phyloP scores from a whole-genome alignment of 441 rosid genomes.

The Erodium moschatum region DNA sequence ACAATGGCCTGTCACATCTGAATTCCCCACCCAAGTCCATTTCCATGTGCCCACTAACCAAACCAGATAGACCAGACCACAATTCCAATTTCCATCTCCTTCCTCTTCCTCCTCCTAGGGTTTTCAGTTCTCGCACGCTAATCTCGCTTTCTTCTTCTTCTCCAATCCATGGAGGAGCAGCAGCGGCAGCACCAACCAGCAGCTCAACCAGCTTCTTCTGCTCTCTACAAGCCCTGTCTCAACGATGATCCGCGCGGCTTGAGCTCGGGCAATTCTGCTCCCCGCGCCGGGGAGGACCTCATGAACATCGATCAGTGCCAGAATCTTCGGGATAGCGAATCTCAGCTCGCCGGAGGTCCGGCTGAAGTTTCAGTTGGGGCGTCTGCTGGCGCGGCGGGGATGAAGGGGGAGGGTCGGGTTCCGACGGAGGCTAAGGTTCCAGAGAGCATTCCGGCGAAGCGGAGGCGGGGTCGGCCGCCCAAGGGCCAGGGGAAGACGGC shows the following conservation, averaged over 20 bases:
- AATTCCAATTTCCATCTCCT: conserved; percentile 25
- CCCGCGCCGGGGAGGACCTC: conserved; percentile 24
- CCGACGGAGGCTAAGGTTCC: no score
- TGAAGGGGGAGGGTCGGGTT: no score
- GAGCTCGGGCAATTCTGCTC: not conserved
- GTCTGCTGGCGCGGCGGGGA: conserved; percentile 23
- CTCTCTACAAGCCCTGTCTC: not conserved
- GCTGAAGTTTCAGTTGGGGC: conserved; percentile 8
- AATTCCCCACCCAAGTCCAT: conserved; percentile 28
- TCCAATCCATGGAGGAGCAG: not conserved
- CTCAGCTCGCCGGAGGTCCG: conserved; percentile 29
- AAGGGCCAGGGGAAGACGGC: conserved; percentile 28
- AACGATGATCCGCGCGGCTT: not conserved
- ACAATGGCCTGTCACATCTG: conserved; percentile 55
- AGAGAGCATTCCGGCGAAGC: conserved; percentile 29
- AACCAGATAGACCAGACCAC: conserved; percentile 24
- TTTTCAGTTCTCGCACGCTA: conserved; percentile 23
- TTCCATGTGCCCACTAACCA: conserved; percentile 34
- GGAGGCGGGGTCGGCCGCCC: conserved; percentile 83
- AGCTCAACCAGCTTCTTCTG: not conserved
- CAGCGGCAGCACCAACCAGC: not conserved
- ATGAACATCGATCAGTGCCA: conserved; percentile 56
- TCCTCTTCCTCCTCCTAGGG: conserved; percentile 35
- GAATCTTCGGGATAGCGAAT: conserved; percentile 34
- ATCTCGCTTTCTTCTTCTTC: conserved; percentile 1